Evolutionary conservation across 2,329 filamentous ascomycete genomes (phyloP), one percentile per base, ranked within the genome.

Genomic region (Pseudonectria buxi): DNA sequence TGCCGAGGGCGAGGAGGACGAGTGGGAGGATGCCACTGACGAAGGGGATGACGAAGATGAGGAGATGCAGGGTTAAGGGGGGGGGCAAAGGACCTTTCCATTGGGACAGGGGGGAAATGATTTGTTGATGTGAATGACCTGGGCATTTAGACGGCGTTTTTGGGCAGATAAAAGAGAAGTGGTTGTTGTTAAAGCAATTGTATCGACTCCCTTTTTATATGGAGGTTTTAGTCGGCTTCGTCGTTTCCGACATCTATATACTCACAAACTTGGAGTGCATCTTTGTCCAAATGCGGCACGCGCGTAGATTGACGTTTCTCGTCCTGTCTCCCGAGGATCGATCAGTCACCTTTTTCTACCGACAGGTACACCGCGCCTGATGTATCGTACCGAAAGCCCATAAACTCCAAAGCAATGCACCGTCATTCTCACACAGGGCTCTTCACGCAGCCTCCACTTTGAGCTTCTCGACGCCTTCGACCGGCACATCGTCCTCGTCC

Each of bases 381-480:
- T 39, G 32, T 35, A 30, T 43, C 39, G 37, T 40, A 41, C 40
- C 40, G 44, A 41, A 43, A 42, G 36, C 45, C 41, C 41, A 26
- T 30, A 12, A 51, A 53, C 48, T 55, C 51, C 51, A 43, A 22
- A 40, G 34, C 38, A 45, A 53, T 53, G 48, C 18, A 22, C 18
- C 18, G 18, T 9, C 47, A 45, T 29, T 33, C 32, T 28, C 26
- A n/a, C 12, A 14, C 6, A 10, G 14, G 13, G 12, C 22, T 35
- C 18, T 33, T 43, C 42, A 58, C 18, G 36, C 30, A 39, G 74
- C 76, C 47, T 77, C 72, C 35, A 94, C 72, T 61, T 85, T 83
- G 47, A 94, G 68, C 58, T 81, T 84, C 44, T 82, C 78, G 41
- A 90, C 63, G 24, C 71, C 76, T 22, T 76, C 79, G 31, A 72